Evolutionary conservation across 1,139 yeast species (phyloP), one percentile per base, ranked within the genome.

Genomic region (Waltiozyma sp.): DNA sequence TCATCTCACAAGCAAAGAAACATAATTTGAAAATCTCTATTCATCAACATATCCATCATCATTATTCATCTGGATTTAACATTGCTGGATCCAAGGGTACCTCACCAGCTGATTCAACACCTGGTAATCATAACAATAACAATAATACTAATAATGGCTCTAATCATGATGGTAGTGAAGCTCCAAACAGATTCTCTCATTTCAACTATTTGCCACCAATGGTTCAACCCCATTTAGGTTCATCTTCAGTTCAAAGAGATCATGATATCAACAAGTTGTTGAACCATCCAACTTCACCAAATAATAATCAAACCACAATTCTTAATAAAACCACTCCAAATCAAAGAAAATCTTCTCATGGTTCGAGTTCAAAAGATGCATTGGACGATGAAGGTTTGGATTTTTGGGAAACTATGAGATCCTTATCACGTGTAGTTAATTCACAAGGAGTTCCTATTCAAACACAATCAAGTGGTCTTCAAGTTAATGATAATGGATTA

Each of bases 151-250:
- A 21, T 8, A 21, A 8, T 8, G 23, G 36, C n/a, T 15, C 19
- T 4, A 15, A 33, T 11, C 18, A 33, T 14, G 19, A 15, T 11
- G n/a, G 34, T 28, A 11, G 34, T 28, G 16, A 28, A 28, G 34
- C n/a, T 36, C 62, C 77, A 10, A 69, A 73, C 40, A 64, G 89
- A 51, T 75, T 68, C 50, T 79, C 79, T 42, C 91, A 82, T 62
- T 82, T 82, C 64, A 81, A 80, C 56, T 80, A 79, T 54, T 61
- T 82, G 34, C 85, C 88, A 11, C 82, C 88, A 2, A 65, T 80
- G 49, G 75, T 80, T 0, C 82, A 77, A 55, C 89, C 88, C 0
- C 80, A 77, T 53, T 63, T 81, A 39, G 78, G 70, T 19, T 77
- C 85, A 1, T 77, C 85, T 0, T 67, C 62, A 36, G 60, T 50